Evolutionary conservation across 2,329 filamentous ascomycete genomes (phyloP).

Genomic region (Aspergillus persii): DNA sequence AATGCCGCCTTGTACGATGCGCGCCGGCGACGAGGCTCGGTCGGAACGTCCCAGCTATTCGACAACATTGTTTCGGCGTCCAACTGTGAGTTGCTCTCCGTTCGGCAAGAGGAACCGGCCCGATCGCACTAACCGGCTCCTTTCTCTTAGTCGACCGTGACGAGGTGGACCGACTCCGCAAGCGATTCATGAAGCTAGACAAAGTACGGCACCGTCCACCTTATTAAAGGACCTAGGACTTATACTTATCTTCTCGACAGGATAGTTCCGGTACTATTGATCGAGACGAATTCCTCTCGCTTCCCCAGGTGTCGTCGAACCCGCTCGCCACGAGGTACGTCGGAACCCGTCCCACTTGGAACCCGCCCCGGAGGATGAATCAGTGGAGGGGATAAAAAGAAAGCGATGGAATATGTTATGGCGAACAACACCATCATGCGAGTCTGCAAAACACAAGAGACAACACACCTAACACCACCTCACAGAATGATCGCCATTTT

Average conservation of each 20-base stretch:
- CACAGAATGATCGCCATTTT: constrained; percentile 97
- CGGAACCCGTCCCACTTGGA: not conserved
- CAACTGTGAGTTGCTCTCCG: constrained; percentile 68
- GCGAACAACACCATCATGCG: no score
- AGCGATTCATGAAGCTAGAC: constrained; percentile 99
- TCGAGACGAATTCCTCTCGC: constrained; percentile 93
- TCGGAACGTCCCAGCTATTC: constrained; percentile 66
- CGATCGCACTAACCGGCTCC: not conserved
- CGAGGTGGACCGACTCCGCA: constrained; percentile 91
- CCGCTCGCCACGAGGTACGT: constrained; percentile 86
- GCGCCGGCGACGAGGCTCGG: constrained; percentile 41
- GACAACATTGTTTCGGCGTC: constrained; percentile 95
- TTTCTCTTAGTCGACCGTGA: constrained; percentile 78
- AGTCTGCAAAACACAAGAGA: not conserved
- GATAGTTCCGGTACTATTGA: constrained; percentile 98
- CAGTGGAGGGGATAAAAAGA: not conserved
- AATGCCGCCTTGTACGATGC: constrained; percentile 46
- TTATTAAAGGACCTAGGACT: not conserved
- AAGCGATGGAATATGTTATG: no score
- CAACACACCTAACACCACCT: not conserved
- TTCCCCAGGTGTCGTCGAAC: constrained; percentile 97
- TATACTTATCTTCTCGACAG: constrained; percentile 47
- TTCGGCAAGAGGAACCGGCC: not conserved
- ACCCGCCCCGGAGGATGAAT: not conserved
- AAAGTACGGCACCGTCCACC: constrained; percentile 59